phyloP scores from a whole-genome alignment of 2,329 filamentous ascomycete species.

The Curvularia sp. region DNA sequence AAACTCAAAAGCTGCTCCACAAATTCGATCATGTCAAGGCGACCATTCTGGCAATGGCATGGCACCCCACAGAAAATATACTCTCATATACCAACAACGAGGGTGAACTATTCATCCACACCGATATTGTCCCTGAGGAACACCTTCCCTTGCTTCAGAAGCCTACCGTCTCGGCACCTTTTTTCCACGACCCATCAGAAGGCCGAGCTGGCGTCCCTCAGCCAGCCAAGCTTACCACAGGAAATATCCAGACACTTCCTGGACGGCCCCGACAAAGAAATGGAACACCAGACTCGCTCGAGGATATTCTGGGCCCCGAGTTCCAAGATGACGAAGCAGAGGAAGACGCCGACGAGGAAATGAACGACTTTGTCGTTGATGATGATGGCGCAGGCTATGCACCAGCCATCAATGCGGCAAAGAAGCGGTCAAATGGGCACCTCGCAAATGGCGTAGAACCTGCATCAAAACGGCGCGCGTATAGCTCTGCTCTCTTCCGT shows the following conservation, averaged over 20 bases:
- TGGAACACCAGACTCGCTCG: conserved; percentile 77
- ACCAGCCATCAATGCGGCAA: conserved; percentile 64
- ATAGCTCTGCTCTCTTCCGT: conserved; percentile 56
- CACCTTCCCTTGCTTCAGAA: conserved; percentile 59
- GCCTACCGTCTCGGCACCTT: conserved; percentile 76
- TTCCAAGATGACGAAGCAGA: conserved; percentile 59
- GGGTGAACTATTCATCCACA: conserved; percentile 91
- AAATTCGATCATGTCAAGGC: conserved; percentile 73
- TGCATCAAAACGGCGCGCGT: conserved; percentile 60
- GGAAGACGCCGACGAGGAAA: conserved; percentile 53
- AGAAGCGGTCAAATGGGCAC: conserved; percentile 66
- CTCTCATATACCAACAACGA: conserved; percentile 91
- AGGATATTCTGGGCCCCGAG: conserved; percentile 75
- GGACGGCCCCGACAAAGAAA: conserved; percentile 59
- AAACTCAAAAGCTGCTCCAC: conserved; percentile 81
- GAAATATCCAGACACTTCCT: conserved; percentile 61
- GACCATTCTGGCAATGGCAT: conserved; percentile 84
- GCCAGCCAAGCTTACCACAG: conserved; percentile 59
- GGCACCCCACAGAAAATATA: conserved; percentile 90
- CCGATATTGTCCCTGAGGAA: conserved; percentile 66
- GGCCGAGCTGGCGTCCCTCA: conserved; percentile 73
- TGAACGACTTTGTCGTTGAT: conserved; percentile 87
- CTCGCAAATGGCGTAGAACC: conserved; percentile 53
- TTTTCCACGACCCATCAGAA: conserved; percentile 79
- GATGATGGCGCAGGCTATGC: conserved; percentile 94